Evolutionary conservation across 371 early-diverging fungal species (phyloP).

Genomic region (Nosema muscidifuracis): DNA sequence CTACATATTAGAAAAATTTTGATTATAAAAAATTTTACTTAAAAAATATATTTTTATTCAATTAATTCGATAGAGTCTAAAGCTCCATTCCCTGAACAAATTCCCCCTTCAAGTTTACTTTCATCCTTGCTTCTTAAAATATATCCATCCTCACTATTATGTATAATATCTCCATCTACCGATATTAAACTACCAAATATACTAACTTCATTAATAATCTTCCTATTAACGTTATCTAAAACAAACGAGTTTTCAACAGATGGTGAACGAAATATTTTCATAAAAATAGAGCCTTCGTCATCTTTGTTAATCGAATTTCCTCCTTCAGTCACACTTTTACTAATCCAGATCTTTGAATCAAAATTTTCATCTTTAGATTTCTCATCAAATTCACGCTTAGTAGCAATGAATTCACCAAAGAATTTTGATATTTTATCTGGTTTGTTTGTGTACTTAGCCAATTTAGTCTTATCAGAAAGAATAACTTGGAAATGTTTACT

Average conservation of each 20-base stretch:
- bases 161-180: not conserved
- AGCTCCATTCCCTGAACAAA: constrained; percentile 39
- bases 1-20: too few species aligned
- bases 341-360: constrained; percentile 3
- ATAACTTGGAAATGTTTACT: constrained; percentile 42
- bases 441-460: constrained; percentile 41
- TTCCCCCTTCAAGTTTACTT: constrained; percentile 39
- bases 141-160: constrained; percentile 23
- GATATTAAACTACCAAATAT: constrained; percentile 31
- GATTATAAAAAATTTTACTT: too few species aligned
- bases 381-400: not conserved
- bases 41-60: too few species aligned
- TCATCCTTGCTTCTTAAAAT: constrained; percentile 41
- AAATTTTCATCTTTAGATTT: not conserved
- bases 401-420: constrained; percentile 34
- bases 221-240: constrained; percentile 2
- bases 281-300: constrained; percentile 7
- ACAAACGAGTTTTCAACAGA: constrained; percentile 4
- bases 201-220: constrained; percentile 39
- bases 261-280: constrained; percentile 39
- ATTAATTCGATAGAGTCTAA: constrained; percentile 21
- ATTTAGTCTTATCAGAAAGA: constrained; percentile 7
- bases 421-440: not conserved
- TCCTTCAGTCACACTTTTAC: constrained; percentile 43
- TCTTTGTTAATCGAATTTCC: constrained; percentile 27